A percentile compares a stretch with the other conserved stretches of the same genome.
phyloP scores from a whole-genome alignment of 2,329 filamentous ascomycete species.

The Colletotrichum theobromicola region DNA sequence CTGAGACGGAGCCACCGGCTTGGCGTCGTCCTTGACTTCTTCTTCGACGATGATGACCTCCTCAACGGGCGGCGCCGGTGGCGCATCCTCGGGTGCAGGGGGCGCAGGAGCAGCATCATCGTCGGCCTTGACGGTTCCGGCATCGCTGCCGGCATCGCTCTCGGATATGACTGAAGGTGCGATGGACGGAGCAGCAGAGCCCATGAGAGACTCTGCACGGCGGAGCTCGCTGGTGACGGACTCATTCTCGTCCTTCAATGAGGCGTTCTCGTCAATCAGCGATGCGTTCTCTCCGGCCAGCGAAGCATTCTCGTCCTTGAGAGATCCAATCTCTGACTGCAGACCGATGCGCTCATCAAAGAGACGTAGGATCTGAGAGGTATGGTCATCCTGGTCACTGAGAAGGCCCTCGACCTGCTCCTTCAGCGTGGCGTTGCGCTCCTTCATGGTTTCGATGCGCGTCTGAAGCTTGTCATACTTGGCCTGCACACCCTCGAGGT shows the following conservation, averaged over 20 bases:
- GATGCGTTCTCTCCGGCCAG: conserved; percentile 2
- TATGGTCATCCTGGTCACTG: conserved; percentile 19
- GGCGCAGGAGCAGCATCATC: not conserved
- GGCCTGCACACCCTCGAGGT: conserved; percentile 15
- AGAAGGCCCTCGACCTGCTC: conserved; percentile 11
- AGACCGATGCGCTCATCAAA: conserved; percentile 14
- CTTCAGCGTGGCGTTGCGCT: conserved; percentile 13
- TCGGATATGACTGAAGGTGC: not conserved
- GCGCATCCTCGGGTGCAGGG: not conserved
- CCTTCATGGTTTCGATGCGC: conserved; percentile 12
- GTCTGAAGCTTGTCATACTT: conserved; percentile 20
- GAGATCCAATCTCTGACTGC: conserved; percentile 7
- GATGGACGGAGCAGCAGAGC: not conserved
- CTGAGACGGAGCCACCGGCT: not conserved
- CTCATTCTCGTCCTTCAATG: conserved; percentile 18
- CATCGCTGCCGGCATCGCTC: conserved; percentile 13
- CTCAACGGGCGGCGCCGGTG: not conserved
- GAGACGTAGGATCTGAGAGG: conserved; percentile 16
- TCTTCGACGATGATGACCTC: not conserved
- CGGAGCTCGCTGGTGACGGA: conserved; percentile 16
- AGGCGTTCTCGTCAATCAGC: not conserved
- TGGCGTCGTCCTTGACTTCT: conserved; percentile 1
- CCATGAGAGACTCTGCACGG: conserved; percentile 15
- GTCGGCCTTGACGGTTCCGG: conserved; percentile 12
- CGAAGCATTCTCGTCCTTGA: conserved; percentile 17